Percentiles rank a stretch among this genome's conserved stretches.
Conservation (phyloP, 2,329 filamentous ascomycete species). For the Ophiostoma populinum region DNA sequence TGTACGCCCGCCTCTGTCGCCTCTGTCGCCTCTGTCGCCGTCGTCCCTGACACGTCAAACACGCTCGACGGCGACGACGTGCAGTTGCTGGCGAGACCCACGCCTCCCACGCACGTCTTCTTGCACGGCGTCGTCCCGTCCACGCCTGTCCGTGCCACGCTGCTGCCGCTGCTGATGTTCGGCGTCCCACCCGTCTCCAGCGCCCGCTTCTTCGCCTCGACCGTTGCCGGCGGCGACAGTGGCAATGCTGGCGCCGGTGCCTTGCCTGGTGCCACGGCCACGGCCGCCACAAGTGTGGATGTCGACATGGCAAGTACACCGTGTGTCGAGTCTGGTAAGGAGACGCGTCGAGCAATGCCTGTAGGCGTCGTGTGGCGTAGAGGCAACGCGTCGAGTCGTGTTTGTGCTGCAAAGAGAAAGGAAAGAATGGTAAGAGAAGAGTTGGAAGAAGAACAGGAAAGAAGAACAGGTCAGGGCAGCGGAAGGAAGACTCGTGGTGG, state of each 20-base stretch:
- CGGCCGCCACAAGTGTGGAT: neutral
- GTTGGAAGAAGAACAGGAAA: no score
- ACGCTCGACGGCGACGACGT: slow-evolving; percentile 31
- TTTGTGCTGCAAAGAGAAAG: no score
- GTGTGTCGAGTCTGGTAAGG: no score
- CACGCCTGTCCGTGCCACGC: no score
- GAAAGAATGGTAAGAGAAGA: no score
- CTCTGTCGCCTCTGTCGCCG: no score
- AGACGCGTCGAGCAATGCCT: no score
- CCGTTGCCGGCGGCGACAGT: slow-evolving; percentile 1
- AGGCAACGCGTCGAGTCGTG: no score
- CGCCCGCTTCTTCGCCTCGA: slow-evolving; percentile 2
- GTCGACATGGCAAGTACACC: no score
- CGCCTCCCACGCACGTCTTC: neutral
- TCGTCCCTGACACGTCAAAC: slow-evolving; percentile 30
- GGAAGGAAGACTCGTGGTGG: slow-evolving; percentile 21
- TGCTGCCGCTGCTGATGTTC: neutral
- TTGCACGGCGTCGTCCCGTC: slow-evolving; percentile 1
- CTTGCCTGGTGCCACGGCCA: neutral
- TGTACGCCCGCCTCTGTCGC: no score
- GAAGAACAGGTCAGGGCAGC: neutral
- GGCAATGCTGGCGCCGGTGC: neutral
- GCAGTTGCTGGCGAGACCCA: slow-evolving; percentile 19
- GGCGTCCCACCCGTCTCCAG: neutral
- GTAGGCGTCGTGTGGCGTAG: no score